Evolutionary conservation across 305 asterid genomes (phyloP).

Genomic region (Plantago lanceolata): DNA sequence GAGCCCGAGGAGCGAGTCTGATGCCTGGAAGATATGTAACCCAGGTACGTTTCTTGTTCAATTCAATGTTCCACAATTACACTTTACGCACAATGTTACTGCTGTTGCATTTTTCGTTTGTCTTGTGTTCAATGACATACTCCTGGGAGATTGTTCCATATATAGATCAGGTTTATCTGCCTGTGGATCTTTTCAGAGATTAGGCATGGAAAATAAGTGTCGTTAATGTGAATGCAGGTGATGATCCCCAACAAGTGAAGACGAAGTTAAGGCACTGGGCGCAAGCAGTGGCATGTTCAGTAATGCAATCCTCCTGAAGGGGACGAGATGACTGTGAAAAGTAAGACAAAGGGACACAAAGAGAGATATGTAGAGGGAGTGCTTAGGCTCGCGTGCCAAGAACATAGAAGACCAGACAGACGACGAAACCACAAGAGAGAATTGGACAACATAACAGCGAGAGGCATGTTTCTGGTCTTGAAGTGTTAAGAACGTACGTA

Average conservation of each 20-base stretch:
- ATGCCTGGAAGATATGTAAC: conserved; percentile 64
- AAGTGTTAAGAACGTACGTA: not conserved
- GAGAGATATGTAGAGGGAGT: not conserved
- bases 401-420: not conserved
- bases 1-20: conserved; percentile 47
- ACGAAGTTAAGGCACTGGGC: conserved; percentile 82
- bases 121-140: too few relatives aligned
- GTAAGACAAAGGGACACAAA: not conserved
- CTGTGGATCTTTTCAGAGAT: not conserved
- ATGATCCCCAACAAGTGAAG: conserved; percentile 66
- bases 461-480: not conserved
- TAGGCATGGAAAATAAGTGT: not conserved
- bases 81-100: too few relatives aligned
- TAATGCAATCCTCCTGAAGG: conserved; percentile 49
- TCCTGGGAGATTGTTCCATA: too few relatives aligned
- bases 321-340: conserved; percentile 7
- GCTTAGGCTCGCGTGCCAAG: not conserved
- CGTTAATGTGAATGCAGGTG: conserved; percentile 37
- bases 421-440: not conserved
- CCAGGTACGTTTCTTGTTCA: conserved; percentile 41
- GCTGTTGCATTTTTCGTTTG: too few relatives aligned
- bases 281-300: conserved; percentile 79
- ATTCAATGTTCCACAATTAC: too few relatives aligned
- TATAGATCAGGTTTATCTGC: too few relatives aligned
- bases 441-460: not conserved